Base-by-base conservation (phyloP, 148 eudicot species). In the Diospyros lotus region DNA sequence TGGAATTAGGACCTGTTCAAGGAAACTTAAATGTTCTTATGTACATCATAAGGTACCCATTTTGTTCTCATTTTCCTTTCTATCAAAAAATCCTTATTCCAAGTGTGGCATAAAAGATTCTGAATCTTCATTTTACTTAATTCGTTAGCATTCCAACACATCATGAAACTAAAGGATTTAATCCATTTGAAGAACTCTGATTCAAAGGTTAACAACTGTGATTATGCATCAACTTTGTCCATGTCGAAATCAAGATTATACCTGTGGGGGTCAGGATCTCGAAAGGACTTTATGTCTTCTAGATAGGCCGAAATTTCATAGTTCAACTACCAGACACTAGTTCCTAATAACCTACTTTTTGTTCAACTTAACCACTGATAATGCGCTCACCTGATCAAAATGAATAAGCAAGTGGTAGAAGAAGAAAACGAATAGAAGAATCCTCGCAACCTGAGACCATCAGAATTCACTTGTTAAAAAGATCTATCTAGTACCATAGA, bases 321-420 rank as follows among this genome's bases (percentile, higher is more conserved):
- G 17, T 2, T 4, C 38, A 61, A 28, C 41, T 39, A 17, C 45
- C 40, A 50, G 38, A 45, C 58, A 39, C 44, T 62, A 9, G 46
- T 50, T 62, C 59, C 15, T 48, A 38, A 62, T 46, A 38, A 5
- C 15, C 50, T 1, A 39, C 9, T 5, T 10, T 1, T 69, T 2
- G 5, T 48, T 12, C 40, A 4, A 17, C 18, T 74, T 28, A 28
- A 64, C 41, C 45, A 15, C 13, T 41, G 56, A 48, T 11, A 38
- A 52, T 18, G 48, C 4, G 14, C 70, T 91, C 80, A 90, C 98
- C 98, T 92, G 90, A 77, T 86, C 87, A 80, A 85, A 89, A 77
- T 94, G 93, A 68, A 72, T 28, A 75, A 65, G 80, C 76, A 94
- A 75, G 81, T 94, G 97, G 88, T 88, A 84, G 87, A 89, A 90